Evolutionary conservation across 116 monocot genomes (phyloP).

Genomic region (Phalaenopsis hybrid): DNA sequence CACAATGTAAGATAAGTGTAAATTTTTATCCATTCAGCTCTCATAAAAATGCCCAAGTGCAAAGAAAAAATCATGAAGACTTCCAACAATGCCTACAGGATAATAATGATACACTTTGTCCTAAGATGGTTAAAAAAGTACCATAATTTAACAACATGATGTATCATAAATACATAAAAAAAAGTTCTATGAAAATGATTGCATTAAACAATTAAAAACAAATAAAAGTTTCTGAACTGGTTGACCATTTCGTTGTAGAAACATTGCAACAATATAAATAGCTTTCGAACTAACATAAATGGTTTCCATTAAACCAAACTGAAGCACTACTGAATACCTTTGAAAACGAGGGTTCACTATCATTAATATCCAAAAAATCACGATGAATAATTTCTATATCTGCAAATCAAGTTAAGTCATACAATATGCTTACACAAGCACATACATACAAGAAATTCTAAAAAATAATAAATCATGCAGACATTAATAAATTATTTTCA

Average conservation of each 20-base stretch:
- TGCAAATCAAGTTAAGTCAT: slow-evolving; percentile 37
- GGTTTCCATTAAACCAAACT: neutral
- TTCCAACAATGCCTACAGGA: neutral
- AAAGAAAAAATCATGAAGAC: neutral
- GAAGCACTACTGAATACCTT: slow-evolving; percentile 27
- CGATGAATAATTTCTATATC: slow-evolving; percentile 56
- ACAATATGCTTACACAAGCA: slow-evolving; percentile 1
- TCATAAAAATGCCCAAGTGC: neutral
- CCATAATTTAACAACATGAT: neutral
- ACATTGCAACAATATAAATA: neutral
- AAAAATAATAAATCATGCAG: neutral
- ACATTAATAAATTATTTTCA: neutral
- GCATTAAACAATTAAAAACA: neutral
- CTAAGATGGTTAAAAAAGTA: neutral
- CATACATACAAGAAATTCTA: neutral
- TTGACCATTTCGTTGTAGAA: neutral
- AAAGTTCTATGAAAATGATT: neutral
- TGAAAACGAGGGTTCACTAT: slow-evolving; percentile 48
- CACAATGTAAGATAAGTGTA: neutral
- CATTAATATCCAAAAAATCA: slow-evolving; percentile 72
- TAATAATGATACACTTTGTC: neutral
- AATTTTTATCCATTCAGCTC: neutral
- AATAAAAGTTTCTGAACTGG: neutral
- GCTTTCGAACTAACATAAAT: neutral
- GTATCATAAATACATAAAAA: neutral